These are phyloP conservation scores for Xylariomycetidae sp. DNA, from an alignment of 2,329 filamentous ascomycete species.

Conservation along the genomic window DNA sequence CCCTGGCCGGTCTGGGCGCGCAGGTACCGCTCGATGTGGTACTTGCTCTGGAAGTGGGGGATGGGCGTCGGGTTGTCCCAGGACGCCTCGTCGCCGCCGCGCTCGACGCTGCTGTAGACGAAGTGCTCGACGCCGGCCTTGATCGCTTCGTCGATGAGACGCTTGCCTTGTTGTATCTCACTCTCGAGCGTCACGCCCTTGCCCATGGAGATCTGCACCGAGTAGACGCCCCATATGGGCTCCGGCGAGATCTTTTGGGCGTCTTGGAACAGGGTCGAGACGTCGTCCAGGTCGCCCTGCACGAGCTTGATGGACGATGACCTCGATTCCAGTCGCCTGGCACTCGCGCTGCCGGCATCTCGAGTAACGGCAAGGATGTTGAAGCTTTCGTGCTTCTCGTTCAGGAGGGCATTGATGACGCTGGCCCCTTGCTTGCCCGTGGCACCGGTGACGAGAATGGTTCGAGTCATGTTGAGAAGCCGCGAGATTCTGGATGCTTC, in stretches of 20 bases:
- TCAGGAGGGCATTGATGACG: slow-evolving; percentile 37
- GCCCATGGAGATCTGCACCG: slow-evolving; percentile 40
- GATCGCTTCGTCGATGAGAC: slow-evolving; percentile 53
- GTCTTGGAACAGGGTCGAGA: slow-evolving; percentile 41
- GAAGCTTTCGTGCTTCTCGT: slow-evolving; percentile 13
- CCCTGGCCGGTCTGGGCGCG: slow-evolving; percentile 35
- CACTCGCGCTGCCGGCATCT: slow-evolving; percentile 39
- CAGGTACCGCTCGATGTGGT: slow-evolving; percentile 58
- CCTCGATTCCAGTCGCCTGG: slow-evolving; percentile 41
- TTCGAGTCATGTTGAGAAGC: slow-evolving; percentile 26
- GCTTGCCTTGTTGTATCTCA: slow-evolving; percentile 49
- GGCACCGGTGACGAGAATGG: slow-evolving; percentile 40
- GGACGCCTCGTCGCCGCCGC: slow-evolving; percentile 48
- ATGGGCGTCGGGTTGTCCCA: slow-evolving; percentile 50
- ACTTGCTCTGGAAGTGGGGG: slow-evolving; percentile 59
- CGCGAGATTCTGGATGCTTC: too few relatives aligned
- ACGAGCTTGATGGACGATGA: slow-evolving; percentile 34
- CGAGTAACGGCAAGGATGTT: slow-evolving; percentile 57
- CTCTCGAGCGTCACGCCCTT: slow-evolving; percentile 30
- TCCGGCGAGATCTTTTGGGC: slow-evolving; percentile 14
- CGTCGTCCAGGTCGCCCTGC: slow-evolving; percentile 52
- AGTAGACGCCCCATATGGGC: slow-evolving; percentile 57
- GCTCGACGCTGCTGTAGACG: slow-evolving; percentile 61
- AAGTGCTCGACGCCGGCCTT: slow-evolving; percentile 53
- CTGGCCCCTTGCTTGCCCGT: slow-evolving; percentile 45